phyloP scores from a whole-genome alignment of 140 eudicot genomes.

The Ambrosia hybrid region DNA sequence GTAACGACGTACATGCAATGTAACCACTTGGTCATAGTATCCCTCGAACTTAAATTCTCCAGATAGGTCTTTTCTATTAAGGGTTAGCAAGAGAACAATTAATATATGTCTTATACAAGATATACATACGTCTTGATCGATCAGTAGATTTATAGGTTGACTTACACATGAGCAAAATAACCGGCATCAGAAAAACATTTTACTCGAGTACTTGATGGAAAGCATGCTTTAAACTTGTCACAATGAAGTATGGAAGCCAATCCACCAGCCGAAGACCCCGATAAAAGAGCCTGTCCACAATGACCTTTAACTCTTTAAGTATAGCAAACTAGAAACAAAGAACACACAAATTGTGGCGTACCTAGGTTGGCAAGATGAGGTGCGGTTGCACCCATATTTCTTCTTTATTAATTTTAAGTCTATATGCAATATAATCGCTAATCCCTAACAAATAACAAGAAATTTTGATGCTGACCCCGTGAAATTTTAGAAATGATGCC shows the following conservation, averaged over 20 bases:
- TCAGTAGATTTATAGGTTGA: neutral
- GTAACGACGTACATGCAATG: conserved; percentile 32
- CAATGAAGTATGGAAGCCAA: conserved; percentile 50
- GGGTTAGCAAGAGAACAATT: neutral
- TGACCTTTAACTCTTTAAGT: neutral
- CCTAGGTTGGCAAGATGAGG: no score
- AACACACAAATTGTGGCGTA: neutral
- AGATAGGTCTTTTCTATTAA: conserved; percentile 30
- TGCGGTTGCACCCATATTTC: no score
- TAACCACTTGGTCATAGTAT: conserved; percentile 28
- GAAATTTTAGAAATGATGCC: no score
- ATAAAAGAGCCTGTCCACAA: conserved; percentile 31
- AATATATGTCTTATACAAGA: neutral
- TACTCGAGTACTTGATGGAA: conserved; percentile 38
- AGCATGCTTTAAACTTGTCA: conserved; percentile 36
- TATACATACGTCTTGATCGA: neutral
- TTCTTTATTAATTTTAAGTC: no score
- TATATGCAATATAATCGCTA: no score
- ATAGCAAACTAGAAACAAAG: neutral
- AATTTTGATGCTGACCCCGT: no score
- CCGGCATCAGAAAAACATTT: conserved; percentile 49
- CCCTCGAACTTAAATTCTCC: conserved; percentile 29
- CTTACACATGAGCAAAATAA: conserved; percentile 48
- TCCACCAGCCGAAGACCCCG: conserved; percentile 62
- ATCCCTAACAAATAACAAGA: no score